These are phyloP conservation scores for Piromyces finnis DNA, from an alignment of 192 early-diverging fungal genomes.

Conservation along the genomic window DNA sequence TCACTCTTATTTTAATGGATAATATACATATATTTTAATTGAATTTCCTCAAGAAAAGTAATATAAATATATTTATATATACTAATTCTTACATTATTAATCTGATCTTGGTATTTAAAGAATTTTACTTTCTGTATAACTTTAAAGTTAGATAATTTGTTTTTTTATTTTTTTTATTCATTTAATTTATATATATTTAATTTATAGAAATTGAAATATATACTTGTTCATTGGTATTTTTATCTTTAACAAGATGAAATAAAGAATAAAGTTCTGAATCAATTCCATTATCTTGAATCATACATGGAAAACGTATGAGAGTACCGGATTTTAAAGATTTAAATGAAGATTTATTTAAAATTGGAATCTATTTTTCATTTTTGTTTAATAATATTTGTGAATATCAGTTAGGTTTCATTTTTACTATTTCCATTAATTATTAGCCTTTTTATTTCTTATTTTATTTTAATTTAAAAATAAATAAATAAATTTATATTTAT, in stretches of 20 bases:
- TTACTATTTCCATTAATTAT: too few relatives aligned
- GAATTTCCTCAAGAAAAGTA: too few relatives aligned
- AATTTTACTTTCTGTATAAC: neutral
- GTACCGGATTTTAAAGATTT: neutral
- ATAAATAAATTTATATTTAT: too few relatives aligned
- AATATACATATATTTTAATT: too few relatives aligned
- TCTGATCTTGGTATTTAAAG: neutral
- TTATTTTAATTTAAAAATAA: neutral
- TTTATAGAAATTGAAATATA: too few relatives aligned
- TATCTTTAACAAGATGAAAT: neutral
- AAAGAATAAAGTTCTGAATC: neutral
- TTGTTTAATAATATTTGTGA: neutral
- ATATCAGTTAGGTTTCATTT: neutral
- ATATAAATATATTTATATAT: too few relatives aligned
- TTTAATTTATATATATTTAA: too few relatives aligned
- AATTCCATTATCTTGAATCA: neutral
- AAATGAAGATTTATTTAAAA: neutral
- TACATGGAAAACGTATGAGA: neutral
- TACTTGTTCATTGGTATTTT: neutral
- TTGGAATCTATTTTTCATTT: neutral
- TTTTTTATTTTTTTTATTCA: too few relatives aligned
- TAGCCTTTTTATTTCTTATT: neutral
- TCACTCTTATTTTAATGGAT: too few relatives aligned
- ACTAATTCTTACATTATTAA: neutral
- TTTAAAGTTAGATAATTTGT: too few relatives aligned